Percentiles rank a stretch among this genome's conserved stretches.
These are phyloP conservation scores for Polyplosphaeria fusca DNA, from an alignment of 495 filamentous ascomycete species.

Conservation along the genomic window DNA sequence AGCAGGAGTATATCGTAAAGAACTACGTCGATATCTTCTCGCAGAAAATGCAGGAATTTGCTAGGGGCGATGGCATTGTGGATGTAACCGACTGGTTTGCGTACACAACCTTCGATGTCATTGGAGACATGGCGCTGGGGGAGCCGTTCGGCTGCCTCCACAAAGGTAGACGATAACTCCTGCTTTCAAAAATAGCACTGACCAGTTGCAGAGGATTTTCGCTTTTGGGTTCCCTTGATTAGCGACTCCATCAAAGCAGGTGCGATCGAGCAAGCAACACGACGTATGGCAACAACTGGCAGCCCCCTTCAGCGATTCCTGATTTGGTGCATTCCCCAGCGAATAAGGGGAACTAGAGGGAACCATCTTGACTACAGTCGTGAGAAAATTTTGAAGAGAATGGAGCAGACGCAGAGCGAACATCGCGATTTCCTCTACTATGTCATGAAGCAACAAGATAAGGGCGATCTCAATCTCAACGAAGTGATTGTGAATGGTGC, in stretches of 20 bases:
- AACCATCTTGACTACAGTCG: slow-evolving; percentile 20
- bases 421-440: slow-evolving; percentile 26
- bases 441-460: slow-evolving; percentile 26
- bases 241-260: slow-evolving; percentile 26
- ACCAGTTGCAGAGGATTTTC: slow-evolving; percentile 15
- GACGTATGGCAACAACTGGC: slow-evolving; percentile 31
- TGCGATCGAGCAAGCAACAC: slow-evolving; percentile 29
- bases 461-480: slow-evolving; percentile 16
- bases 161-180: background rate
- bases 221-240: slow-evolving; percentile 21
- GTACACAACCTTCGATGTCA: slow-evolving; percentile 27
- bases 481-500: slow-evolving; percentile 27
- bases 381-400: slow-evolving; percentile 26
- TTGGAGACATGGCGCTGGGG: slow-evolving; percentile 21
- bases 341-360: slow-evolving; percentile 4
- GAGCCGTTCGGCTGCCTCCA: slow-evolving; percentile 21
- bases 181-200: background rate
- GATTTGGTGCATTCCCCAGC: slow-evolving; percentile 21
- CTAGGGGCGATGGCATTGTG: slow-evolving; percentile 9
- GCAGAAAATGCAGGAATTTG: slow-evolving; percentile 15
- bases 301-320: slow-evolving; percentile 29
- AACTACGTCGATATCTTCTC: slow-evolving; percentile 22
- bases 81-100: slow-evolving; percentile 24
- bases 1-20: slow-evolving; percentile 20
- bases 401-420: slow-evolving; percentile 15